Evolutionary conservation across 1,284 basidiomycete species (phyloP).

Genomic region (Pascua guehoae): DNA sequence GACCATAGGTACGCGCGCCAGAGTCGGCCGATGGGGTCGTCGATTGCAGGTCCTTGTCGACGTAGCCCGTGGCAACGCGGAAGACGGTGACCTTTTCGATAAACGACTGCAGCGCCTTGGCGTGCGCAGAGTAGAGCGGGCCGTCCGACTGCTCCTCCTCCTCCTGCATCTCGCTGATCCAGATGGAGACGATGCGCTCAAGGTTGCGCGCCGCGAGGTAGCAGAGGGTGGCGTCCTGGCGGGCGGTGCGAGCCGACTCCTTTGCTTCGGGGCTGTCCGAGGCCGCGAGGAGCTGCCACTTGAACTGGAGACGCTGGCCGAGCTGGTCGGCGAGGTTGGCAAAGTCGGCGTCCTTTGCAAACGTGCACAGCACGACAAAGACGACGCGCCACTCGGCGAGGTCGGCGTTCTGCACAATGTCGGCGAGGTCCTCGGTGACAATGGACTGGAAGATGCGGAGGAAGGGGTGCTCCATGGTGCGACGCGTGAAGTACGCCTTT

Average conservation of each 20-base stretch:
- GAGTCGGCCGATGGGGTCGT: conserved; percentile 51
- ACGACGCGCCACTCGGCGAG: conserved; percentile 93
- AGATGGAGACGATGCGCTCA: conserved; percentile 85
- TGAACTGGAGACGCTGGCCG: conserved; percentile 83
- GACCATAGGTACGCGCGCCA: conserved; percentile 69
- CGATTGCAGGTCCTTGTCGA: conserved; percentile 68
- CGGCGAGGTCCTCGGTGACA: conserved; percentile 84
- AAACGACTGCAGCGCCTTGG: conserved; percentile 85
- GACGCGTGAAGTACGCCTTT: conserved; percentile 86
- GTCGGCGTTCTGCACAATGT: conserved; percentile 94
- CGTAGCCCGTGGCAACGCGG: conserved; percentile 81
- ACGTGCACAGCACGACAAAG: conserved; percentile 95
- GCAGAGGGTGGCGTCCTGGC: conserved; percentile 88
- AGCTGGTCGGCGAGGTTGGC: conserved; percentile 82
- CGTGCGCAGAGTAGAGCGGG: conserved; percentile 79
- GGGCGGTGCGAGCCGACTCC: conserved; percentile 57
- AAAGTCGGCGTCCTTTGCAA: conserved; percentile 82
- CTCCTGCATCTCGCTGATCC: conserved; percentile 86
- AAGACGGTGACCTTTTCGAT: conserved; percentile 97
- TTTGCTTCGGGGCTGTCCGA: conserved; percentile 53
- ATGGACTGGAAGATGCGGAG: conserved; percentile 94
- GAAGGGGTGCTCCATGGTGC: conserved; percentile 74
- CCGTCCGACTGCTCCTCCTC: conserved; percentile 61
- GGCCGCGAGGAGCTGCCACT: conserved; percentile 60
- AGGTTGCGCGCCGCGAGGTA: conserved; percentile 86